phyloP scores from a whole-genome alignment of 2,329 filamentous ascomycete genomes.

The Epichloe sibirici region DNA sequence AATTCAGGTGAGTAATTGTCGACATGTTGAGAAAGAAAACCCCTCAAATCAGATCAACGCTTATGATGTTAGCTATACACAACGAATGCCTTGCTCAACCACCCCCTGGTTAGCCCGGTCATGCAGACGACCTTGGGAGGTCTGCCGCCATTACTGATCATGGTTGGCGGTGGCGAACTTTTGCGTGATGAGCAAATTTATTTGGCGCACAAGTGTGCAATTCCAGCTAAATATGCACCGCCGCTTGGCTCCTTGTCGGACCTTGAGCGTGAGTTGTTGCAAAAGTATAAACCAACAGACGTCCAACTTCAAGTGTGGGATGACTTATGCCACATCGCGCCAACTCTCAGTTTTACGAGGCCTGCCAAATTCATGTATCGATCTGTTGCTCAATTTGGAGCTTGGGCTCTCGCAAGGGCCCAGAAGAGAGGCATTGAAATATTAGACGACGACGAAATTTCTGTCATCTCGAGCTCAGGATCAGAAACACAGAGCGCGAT shows the following conservation, averaged over 20 bases:
- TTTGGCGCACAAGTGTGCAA: slow-evolving; percentile 84
- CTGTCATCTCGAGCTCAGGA: slow-evolving; percentile 54
- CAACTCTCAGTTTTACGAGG: slow-evolving; percentile 89
- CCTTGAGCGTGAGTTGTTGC: slow-evolving; percentile 44
- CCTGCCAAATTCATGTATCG: slow-evolving; percentile 95
- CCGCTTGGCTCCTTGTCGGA: slow-evolving; percentile 50
- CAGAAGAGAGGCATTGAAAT: slow-evolving; percentile 75
- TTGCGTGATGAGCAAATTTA: slow-evolving; percentile 93
- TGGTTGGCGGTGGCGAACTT: slow-evolving; percentile 79
- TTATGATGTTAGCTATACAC: slow-evolving; percentile 47
- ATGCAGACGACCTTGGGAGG: slow-evolving; percentile 84
- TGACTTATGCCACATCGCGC: slow-evolving; percentile 81
- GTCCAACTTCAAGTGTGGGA: slow-evolving; percentile 96
- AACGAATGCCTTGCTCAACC: slow-evolving; percentile 71
- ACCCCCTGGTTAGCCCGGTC: slow-evolving; percentile 82
- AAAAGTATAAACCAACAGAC: slow-evolving; percentile 68
- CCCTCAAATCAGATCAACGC: background rate
- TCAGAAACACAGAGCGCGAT: slow-evolving; percentile 19
- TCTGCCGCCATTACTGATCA: slow-evolving; percentile 73
- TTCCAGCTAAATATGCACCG: slow-evolving; percentile 66
- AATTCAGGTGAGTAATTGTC: slow-evolving; percentile 53
- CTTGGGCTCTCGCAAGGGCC: slow-evolving; percentile 76
- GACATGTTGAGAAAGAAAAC: background rate
- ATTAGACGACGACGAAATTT: slow-evolving; percentile 64
- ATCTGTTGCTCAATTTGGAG: slow-evolving; percentile 82